Conservation (phyloP, 768 basidiomycete species). For the Kwoniella dendrophila region DNA sequence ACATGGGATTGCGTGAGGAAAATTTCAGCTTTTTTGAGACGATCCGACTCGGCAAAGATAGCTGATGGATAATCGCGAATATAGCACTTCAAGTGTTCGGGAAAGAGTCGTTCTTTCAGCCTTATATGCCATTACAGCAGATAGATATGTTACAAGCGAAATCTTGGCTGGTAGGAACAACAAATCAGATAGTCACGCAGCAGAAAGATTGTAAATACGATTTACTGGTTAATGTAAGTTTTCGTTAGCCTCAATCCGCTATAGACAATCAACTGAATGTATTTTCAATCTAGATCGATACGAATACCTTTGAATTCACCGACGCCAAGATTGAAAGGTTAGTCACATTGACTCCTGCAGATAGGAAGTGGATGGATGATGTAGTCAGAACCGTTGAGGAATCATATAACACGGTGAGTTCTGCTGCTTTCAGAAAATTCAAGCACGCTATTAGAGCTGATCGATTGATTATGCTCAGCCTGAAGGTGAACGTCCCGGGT, state of each 20-base stretch:
- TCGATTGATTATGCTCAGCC: slow-evolving; percentile 6
- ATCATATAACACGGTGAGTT: slow-evolving; percentile 44
- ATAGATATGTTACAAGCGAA: slow-evolving; percentile 79
- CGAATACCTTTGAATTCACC: slow-evolving; percentile 79
- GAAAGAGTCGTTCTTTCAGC: slow-evolving; percentile 94
- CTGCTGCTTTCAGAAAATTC: background rate
- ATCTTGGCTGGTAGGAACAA: slow-evolving; percentile 80
- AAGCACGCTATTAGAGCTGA: background rate
- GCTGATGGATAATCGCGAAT: background rate
- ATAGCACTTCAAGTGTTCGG: slow-evolving; percentile 36
- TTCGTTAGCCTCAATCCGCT: background rate
- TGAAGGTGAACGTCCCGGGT: slow-evolving; percentile 24
- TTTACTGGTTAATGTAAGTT: slow-evolving; percentile 79
- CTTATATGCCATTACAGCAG: slow-evolving; percentile 94
- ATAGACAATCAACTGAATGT: background rate
- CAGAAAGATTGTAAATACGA: slow-evolving; percentile 80
- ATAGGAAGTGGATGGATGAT: slow-evolving; percentile 98
- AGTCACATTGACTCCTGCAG: slow-evolving; percentile 81
- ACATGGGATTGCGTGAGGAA: slow-evolving; percentile 79
- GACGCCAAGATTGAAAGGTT: slow-evolving; percentile 77
- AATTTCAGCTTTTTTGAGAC: background rate
- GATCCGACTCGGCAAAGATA: background rate
- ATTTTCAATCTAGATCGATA: slow-evolving; percentile 69
- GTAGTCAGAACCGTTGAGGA: slow-evolving; percentile 56
- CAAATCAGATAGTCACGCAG: slow-evolving; percentile 91